Conservation (phyloP, 345 rosid genomes). For the Adansonia digitata region DNA sequence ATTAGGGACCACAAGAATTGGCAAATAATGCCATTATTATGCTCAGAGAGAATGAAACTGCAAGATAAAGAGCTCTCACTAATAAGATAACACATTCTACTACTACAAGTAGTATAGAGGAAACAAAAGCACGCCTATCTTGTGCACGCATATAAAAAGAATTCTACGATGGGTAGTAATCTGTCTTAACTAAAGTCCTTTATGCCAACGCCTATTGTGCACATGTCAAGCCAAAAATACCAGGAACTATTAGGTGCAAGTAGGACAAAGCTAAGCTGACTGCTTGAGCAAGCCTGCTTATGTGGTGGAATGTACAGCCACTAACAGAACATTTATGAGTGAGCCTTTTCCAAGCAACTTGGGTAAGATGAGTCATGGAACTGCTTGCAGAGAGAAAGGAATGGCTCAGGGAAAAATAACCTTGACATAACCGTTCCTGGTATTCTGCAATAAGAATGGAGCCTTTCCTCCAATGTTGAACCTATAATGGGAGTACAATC, state of each 20-base stretch:
- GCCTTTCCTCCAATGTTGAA: conserved; percentile 26
- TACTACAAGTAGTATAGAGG: conserved; percentile 37
- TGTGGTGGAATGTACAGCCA: conserved; percentile 25
- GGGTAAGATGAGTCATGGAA: conserved; percentile 42
- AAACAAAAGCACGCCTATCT: conserved; percentile 53
- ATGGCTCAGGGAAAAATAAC: conserved; percentile 33
- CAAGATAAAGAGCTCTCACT: conserved; percentile 69
- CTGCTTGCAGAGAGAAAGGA: conserved; percentile 34
- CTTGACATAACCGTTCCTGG: conserved; percentile 25
- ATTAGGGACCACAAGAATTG: conserved; percentile 47
- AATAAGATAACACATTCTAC: conserved; percentile 55
- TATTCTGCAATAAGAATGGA: conserved; percentile 19
- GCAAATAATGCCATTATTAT: conserved; percentile 74
- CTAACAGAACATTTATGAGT: conserved; percentile 32
- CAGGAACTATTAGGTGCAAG: conserved; percentile 54
- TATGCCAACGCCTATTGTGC: conserved; percentile 46
- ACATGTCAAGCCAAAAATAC: conserved; percentile 51
- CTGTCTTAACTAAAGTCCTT: conserved; percentile 27
- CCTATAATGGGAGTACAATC: conserved; percentile 28
- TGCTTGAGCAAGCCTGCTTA: conserved; percentile 70
- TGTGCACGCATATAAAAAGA: conserved; percentile 52
- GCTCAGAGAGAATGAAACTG: conserved; percentile 68
- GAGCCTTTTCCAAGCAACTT: conserved; percentile 60
- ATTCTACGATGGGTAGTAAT: conserved; percentile 41
- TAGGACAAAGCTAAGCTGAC: conserved; percentile 66